Percentiles rank a stretch among this genome's conserved stretches.
Conservation (phyloP, 257 asterid species). For the Solanum ossicruentum region DNA sequence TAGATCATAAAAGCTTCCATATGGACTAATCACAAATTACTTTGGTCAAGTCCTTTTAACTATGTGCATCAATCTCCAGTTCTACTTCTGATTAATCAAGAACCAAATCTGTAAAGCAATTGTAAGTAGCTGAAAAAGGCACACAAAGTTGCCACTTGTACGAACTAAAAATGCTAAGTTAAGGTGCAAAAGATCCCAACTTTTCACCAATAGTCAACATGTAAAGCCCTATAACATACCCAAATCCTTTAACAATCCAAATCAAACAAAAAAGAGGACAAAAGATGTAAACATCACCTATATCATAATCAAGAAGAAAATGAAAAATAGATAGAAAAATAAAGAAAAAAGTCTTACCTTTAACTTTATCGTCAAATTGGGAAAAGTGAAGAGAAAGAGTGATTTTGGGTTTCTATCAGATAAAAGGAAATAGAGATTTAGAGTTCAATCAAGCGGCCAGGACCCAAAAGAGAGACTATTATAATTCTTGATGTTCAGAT, state of each 20-base stretch:
- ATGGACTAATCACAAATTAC: neutral
- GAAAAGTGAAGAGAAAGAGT: neutral
- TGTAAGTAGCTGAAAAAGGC: neutral
- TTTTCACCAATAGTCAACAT: conserved; percentile 11
- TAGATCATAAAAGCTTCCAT: neutral
- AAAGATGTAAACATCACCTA: neutral
- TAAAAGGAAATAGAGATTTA: neutral
- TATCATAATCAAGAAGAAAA: neutral
- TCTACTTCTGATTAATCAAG: neutral
- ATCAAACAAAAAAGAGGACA: conserved; percentile 1
- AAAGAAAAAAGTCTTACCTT: conserved; percentile 21
- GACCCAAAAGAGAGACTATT: conserved; percentile 2
- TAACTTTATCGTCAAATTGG: neutral
- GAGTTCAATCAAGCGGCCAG: conserved; percentile 66
- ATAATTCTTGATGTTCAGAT: neutral
- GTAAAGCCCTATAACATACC: conserved; percentile 13
- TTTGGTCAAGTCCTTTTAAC: neutral
- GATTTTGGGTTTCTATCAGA: neutral
- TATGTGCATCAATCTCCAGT: neutral
- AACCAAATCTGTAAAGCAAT: neutral
- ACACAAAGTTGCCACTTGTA: neutral
- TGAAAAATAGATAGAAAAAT: neutral
- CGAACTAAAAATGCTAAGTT: neutral
- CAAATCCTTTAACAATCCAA: conserved; percentile 10
- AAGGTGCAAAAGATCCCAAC: conserved; percentile 15